Evolutionary conservation across 805 yeast genomes (phyloP), one percentile per base, ranked within the genome.

Genomic region (Kuraishia molischiana): DNA sequence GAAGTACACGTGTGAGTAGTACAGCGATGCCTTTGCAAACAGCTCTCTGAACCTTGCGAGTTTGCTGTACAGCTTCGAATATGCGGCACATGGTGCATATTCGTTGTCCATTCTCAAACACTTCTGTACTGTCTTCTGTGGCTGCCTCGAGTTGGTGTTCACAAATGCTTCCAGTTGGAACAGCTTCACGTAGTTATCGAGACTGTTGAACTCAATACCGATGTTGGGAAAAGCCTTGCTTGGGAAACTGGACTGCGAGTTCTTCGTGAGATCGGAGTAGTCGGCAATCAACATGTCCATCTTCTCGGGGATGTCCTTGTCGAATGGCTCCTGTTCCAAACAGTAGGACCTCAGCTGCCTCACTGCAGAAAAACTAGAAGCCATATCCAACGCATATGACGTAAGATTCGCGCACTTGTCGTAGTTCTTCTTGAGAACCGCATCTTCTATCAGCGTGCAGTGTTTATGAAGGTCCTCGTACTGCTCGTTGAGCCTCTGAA

Each of bases 101-200:
- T 85, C 96, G 56, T 85, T 83, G 55, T 90, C 90, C 32, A 75
- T 68, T 38, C 82, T 77, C 35, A 90, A 61, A 53, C 97, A 87
- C 44, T 72, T 77, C 46, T 57, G 58, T 29, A 56, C 29, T 21
- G 43, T 37, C 35, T 49, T 50, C 15, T 32, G 43, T 24, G 34
- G 41, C 17, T 36, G 40, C 11, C 21, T 18, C 14, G 40, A 49
- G 17, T 38, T 34, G 3, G 50, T 41, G 24, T 44, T 42, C 2
- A 53, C 61, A 39, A 58, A 56, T 29, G 51, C 36, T 19, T 49
- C 47, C 14, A 60, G 37, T 38, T 54, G 49, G 35, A 49, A 51
- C n/a, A 57, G 35, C 15, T 46, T 40, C 18, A 44, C 47, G 37
- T 41, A 59, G 30, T 49, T 45, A 3, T 44, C 42, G 32, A 51